A percentile compares a stretch with the other conserved stretches of the same genome.
These are phyloP conservation scores for Asterophora parasitica DNA, from an alignment of 768 basidiomycete genomes.

Conservation along the genomic window DNA sequence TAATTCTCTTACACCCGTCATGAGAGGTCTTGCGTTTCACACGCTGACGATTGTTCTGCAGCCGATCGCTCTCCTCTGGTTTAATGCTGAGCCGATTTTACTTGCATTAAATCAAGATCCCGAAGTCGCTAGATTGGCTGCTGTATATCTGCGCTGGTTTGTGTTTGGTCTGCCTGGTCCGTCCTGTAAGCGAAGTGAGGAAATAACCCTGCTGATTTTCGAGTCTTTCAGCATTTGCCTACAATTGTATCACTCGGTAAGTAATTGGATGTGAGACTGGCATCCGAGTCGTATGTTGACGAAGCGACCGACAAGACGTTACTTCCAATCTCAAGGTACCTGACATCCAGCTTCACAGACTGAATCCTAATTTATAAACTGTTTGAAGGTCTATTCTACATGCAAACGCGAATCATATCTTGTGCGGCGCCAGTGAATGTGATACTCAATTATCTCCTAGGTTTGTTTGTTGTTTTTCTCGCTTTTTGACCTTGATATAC, in stretches of 20 bases:
- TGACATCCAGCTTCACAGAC: not conserved
- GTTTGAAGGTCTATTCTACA: slow-evolving; percentile 68
- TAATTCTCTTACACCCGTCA: slow-evolving; percentile 5
- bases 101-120: slow-evolving; percentile 74
- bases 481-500: not conserved
- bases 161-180: slow-evolving; percentile 70
- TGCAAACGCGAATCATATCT: slow-evolving; percentile 80
- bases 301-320: slow-evolving; percentile 38
- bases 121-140: slow-evolving; percentile 73
- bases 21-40: not conserved
- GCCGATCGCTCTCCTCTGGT: slow-evolving; percentile 69
- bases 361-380: not conserved
- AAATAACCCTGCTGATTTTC: slow-evolving; percentile 4
- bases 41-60: slow-evolving; percentile 29
- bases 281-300: not conserved
- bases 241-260: slow-evolving; percentile 44
- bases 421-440: slow-evolving; percentile 82
- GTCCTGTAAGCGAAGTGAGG: slow-evolving; percentile 5
- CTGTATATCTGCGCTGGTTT: slow-evolving; percentile 68
- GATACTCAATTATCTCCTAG: slow-evolving; percentile 76
- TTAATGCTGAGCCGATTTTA: slow-evolving; percentile 75
- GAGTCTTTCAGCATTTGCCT: slow-evolving; percentile 36
- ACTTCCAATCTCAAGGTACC: slow-evolving; percentile 80
- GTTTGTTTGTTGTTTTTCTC: slow-evolving; percentile 27
- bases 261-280: slow-evolving; percentile 1